These are phyloP conservation scores for Erysimum cheiranthoides DNA, from an alignment of 345 rosid genomes.

Conservation along the genomic window DNA sequence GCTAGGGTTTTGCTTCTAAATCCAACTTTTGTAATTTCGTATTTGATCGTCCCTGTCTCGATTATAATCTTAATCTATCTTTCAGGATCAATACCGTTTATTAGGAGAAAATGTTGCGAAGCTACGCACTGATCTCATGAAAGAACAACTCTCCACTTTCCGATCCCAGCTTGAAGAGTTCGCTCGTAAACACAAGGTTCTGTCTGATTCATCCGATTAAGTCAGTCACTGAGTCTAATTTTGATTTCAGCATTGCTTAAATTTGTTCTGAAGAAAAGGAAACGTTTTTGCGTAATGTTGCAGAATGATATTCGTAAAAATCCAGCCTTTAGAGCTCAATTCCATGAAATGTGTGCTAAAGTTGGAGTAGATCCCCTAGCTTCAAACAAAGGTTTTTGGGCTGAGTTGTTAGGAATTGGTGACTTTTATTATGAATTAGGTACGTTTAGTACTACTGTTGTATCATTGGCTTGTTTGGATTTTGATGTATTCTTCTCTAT, in stretches of 20 bases:
- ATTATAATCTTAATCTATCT: not conserved
- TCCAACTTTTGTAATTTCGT: not conserved
- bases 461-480: too few relatives aligned
- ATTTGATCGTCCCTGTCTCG: not conserved
- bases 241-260: constrained; percentile 1
- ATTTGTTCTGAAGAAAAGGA: too few relatives aligned
- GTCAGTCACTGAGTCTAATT: not conserved
- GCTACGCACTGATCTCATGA: constrained; percentile 80
- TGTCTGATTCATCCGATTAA: not conserved
- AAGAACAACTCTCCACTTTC: constrained; percentile 84
- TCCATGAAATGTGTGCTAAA: constrained; percentile 88
- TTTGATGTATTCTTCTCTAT: too few relatives aligned
- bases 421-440: constrained; percentile 89
- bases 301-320: constrained; percentile 88
- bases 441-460: too few relatives aligned
- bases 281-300: too few relatives aligned
- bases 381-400: constrained; percentile 87
- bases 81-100: constrained; percentile 74
- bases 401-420: constrained; percentile 82
- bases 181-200: constrained; percentile 89
- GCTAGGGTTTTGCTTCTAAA: constrained; percentile 56
- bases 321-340: constrained; percentile 79
- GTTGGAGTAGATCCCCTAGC: constrained; percentile 92
- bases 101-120: constrained; percentile 87
- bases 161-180: constrained; percentile 85